phyloP scores from a whole-genome alignment of 106 monocot genomes.

The Acorus calamus region DNA sequence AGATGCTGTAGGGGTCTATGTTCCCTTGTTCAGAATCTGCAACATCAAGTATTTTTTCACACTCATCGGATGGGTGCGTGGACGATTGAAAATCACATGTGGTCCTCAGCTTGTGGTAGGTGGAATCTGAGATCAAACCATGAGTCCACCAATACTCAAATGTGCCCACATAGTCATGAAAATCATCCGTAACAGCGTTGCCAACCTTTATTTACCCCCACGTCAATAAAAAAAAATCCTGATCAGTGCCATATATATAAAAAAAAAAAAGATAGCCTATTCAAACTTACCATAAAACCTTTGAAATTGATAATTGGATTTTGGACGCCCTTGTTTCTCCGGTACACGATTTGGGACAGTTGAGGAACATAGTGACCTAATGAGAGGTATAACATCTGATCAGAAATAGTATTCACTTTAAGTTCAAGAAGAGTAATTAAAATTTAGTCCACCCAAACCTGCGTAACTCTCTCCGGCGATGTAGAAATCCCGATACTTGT shows the following conservation, averaged over 20 bases:
- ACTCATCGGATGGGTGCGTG: constrained; percentile 40
- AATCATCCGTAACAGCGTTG: constrained; percentile 78
- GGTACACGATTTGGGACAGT: constrained; percentile 65
- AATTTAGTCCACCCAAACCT: constrained; percentile 15
- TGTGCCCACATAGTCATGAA: constrained; percentile 63
- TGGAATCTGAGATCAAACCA: constrained; percentile 65
- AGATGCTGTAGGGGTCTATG: constrained; percentile 87
- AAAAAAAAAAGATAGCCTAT: background rate
- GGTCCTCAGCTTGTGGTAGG: constrained; percentile 33
- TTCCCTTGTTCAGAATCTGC: constrained; percentile 48
- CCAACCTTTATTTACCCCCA: constrained; percentile 42
- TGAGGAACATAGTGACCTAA: constrained; percentile 96
- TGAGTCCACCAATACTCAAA: constrained; percentile 98
- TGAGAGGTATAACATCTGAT: too few species aligned
- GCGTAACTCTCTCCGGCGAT: constrained; percentile 88
- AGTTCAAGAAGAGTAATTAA: too few species aligned
- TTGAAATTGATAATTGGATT: constrained; percentile 75
- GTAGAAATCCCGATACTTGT: constrained; percentile 79
- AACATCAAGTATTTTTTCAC: constrained; percentile 16
- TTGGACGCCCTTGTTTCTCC: constrained; percentile 43
- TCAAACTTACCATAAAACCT: constrained; percentile 69
- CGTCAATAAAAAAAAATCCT: too few species aligned
- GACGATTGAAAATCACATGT: constrained; percentile 28
- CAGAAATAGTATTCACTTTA: too few species aligned
- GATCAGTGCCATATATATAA: background rate